Evolutionary conservation across 2,329 filamentous ascomycete species (phyloP), one percentile per base, ranked within the genome.

Genomic region (Scytalidium lignicola): DNA sequence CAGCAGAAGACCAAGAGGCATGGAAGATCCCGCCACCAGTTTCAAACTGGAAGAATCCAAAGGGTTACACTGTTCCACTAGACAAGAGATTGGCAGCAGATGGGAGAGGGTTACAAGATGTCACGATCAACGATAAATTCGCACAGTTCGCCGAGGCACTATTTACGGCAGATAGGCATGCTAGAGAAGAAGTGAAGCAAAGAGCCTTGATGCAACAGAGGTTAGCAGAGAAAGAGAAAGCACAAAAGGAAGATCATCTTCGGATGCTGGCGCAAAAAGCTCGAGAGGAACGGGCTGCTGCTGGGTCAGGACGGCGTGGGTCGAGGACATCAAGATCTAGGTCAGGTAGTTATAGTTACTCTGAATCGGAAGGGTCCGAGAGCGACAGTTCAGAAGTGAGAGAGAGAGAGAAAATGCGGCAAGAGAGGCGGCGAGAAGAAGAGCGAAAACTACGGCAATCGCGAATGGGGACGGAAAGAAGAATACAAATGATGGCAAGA

Each of bases 11-110:
- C 60, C 92, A 97, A 68, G 93, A 97, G 67, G 89, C 88, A 51
- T 99, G 93, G 93, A 90, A 85, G 63, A 96, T 89, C 26, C 85
- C 85, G 0, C 90, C 92, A 2, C 88, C 92, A 0, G 85, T 99
- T 2, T 95, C 89, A 18, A 97, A 97, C 68, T 99, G 93, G 93
- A 99, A 99, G 79, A 99, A 99, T 67, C 89, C 92, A 1, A 97
- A 97, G 73, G 93, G 93, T 61, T 99, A 96, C 65, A 99, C 93
- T 0, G 89, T 99, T 1, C 90, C 93, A 0, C 70, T 99, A 46
- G 93, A 99, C 67, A 99, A 99, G 74, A 85, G 93, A 64, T 72
- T 99, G 58, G 93, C 93, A 17, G 92, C 93, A 8, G 92, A 97
- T 67, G 93, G 93, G 12, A 80, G 93, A 61, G 90, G 90, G 1